Conservation (phyloP, 495 filamentous ascomycete genomes). For the Annulohypoxylon maeteangense region DNA sequence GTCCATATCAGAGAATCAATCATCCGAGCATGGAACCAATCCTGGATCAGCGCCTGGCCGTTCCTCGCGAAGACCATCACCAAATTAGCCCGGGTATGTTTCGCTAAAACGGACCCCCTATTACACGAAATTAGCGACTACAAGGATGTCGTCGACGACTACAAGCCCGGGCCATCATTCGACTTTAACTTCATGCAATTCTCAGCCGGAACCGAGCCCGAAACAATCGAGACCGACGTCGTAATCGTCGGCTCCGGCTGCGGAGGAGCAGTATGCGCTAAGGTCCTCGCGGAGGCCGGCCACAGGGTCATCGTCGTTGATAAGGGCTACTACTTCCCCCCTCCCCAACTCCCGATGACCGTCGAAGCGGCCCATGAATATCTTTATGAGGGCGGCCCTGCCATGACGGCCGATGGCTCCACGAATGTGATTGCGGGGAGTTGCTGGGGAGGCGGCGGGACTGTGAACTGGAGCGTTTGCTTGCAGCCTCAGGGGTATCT, state of each 20-base stretch:
- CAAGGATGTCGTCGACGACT: constrained; percentile 68
- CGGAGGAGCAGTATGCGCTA: constrained; percentile 85
- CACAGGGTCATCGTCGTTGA: constrained; percentile 83
- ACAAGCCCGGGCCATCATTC: constrained; percentile 63
- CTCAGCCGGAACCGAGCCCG: constrained; percentile 41
- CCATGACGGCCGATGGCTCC: constrained; percentile 70
- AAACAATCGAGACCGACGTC: constrained; percentile 77
- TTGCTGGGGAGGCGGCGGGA: constrained; percentile 87
- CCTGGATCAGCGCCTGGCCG: constrained; percentile 68
- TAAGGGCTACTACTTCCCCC: constrained; percentile 78
- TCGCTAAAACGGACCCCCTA: constrained; percentile 68
- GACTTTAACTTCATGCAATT: constrained; percentile 65
- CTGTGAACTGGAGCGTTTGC: constrained; percentile 88
- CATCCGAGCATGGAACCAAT: constrained; percentile 66
- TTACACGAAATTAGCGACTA: constrained; percentile 69
- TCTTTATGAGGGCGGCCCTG: constrained; percentile 70
- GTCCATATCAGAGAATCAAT: constrained; percentile 68
- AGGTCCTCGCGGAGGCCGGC: constrained; percentile 80
- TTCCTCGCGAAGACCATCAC: constrained; percentile 66
- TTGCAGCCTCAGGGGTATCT: constrained; percentile 85
- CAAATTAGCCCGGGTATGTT: constrained; percentile 65
- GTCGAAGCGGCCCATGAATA: constrained; percentile 64
- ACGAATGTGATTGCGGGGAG: constrained; percentile 73
- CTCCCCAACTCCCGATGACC: constrained; percentile 78
- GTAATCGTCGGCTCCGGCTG: constrained; percentile 89